Conservation (phyloP, 1,139 yeast genomes). For the Kluyveromyces sp. region DNA sequence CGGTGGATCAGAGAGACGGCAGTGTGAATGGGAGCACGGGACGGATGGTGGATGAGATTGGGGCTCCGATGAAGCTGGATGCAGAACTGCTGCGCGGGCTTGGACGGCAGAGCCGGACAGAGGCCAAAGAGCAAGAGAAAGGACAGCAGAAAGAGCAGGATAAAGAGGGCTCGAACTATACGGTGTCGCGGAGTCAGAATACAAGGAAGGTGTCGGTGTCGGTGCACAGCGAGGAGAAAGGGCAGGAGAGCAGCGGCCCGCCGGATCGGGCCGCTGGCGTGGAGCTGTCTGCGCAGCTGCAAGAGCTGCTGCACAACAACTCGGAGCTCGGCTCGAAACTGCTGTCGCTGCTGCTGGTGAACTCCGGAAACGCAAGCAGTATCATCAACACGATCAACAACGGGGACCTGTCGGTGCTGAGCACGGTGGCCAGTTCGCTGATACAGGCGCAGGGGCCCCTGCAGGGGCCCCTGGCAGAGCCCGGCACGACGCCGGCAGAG, state of each 20-base stretch:
- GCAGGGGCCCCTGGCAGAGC: too few species aligned
- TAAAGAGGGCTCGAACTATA: too few species aligned
- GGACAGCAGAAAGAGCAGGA: neutral
- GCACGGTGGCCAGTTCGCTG: too few species aligned
- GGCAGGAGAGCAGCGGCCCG: neutral
- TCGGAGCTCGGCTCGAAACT: slow-evolving; percentile 29
- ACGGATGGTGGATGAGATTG: neutral
- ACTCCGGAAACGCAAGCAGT: slow-evolving; percentile 26
- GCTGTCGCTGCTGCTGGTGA: slow-evolving; percentile 27
- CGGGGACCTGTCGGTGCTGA: slow-evolving; percentile 13
- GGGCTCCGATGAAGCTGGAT: neutral
- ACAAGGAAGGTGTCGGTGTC: slow-evolving; percentile 3
- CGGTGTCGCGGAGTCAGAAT: neutral
- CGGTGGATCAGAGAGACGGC: neutral
- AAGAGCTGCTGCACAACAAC: slow-evolving; percentile 22
- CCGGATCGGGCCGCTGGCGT: slow-evolving; percentile 3
- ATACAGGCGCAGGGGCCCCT: too few species aligned
- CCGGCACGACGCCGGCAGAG: neutral
- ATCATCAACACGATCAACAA: slow-evolving; percentile 25
- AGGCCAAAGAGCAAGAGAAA: neutral
- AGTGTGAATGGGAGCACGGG: neutral
- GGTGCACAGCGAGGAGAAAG: neutral
- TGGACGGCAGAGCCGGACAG: neutral
- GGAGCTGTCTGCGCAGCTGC: slow-evolving; percentile 14
- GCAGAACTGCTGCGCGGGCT: neutral